phyloP scores from a whole-genome alignment of 495 filamentous ascomycete genomes.

The Platismatia glauca region DNA sequence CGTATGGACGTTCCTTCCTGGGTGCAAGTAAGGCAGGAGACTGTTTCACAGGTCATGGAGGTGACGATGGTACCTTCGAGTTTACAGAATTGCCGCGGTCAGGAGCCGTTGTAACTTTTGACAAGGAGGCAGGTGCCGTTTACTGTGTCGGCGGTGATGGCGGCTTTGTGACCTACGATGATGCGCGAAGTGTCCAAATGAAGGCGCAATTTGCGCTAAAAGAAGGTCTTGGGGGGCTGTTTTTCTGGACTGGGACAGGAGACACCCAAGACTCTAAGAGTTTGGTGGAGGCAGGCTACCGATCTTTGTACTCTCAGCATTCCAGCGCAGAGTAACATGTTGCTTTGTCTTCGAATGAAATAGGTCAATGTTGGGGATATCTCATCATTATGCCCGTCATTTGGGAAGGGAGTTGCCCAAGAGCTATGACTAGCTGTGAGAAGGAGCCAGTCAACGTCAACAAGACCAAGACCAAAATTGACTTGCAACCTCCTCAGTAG shows the following conservation, averaged over 20 bases:
- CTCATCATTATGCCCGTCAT: not conserved
- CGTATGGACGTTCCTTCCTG: constrained; percentile 75
- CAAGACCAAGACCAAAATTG: not conserved
- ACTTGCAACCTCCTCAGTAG: not conserved
- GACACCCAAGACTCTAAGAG: constrained; percentile 62
- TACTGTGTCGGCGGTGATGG: constrained; percentile 76
- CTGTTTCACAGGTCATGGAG: constrained; percentile 52
- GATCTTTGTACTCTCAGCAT: constrained; percentile 8
- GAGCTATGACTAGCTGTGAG: not conserved
- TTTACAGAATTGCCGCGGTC: constrained; percentile 68
- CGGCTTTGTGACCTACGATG: constrained; percentile 83
- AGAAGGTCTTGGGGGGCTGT: constrained; percentile 69
- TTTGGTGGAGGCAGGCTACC: constrained; percentile 56
- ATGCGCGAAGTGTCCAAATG: constrained; percentile 69
- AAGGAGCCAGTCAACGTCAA: not conserved
- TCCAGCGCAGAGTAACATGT: not conserved
- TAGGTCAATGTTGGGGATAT: not conserved
- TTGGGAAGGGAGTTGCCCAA: not conserved
- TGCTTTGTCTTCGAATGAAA: not conserved
- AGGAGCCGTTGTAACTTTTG: constrained; percentile 59
- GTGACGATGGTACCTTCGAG: constrained; percentile 75
- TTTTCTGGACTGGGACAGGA: constrained; percentile 86
- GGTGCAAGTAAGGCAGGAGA: constrained; percentile 56
- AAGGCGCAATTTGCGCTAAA: constrained; percentile 77
- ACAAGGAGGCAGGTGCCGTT: constrained; percentile 59